phyloP scores from a whole-genome alignment of 2,329 filamentous ascomycete genomes.

The Exophiala sideris region DNA sequence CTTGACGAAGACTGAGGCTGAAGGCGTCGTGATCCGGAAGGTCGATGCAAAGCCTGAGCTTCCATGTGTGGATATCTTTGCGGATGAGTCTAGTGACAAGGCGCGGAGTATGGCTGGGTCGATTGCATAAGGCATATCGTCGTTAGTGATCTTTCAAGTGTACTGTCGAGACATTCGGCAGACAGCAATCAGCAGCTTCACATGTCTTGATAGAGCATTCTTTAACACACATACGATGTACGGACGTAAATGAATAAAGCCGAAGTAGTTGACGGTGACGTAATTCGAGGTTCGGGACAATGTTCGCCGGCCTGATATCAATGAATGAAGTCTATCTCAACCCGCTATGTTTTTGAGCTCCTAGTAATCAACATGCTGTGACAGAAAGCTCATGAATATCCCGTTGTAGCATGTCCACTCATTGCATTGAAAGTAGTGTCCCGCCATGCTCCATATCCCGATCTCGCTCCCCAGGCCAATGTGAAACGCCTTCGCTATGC shows the following conservation, averaged over 20 bases:
- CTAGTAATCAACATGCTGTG: too few species aligned
- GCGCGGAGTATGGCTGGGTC: slow-evolving; percentile 37
- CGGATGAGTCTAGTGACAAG: slow-evolving; percentile 35
- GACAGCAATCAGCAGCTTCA: background rate
- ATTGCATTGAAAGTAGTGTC: background rate
- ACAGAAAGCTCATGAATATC: too few species aligned
- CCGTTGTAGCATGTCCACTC: too few species aligned
- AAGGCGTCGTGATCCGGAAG: slow-evolving; percentile 37
- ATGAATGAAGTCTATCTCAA: too few species aligned
- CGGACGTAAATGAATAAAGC: background rate
- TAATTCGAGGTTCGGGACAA: background rate
- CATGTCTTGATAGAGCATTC: background rate
- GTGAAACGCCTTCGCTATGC: slow-evolving; percentile 12
- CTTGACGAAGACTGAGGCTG: slow-evolving; percentile 41
- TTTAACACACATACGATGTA: background rate
- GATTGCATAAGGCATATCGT: slow-evolving; percentile 19
- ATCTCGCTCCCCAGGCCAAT: background rate
- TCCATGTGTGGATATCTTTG: slow-evolving; percentile 36
- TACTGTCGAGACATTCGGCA: background rate
- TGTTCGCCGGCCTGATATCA: background rate
- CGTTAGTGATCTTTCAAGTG: background rate
- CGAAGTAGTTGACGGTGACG: background rate
- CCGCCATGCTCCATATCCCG: background rate
- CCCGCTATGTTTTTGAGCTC: too few species aligned
- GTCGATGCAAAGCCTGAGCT: slow-evolving; percentile 46